Evolutionary conservation across 2,329 filamentous ascomycete genomes (phyloP).

Genomic region (Myriosclerotinia scirpicola): DNA sequence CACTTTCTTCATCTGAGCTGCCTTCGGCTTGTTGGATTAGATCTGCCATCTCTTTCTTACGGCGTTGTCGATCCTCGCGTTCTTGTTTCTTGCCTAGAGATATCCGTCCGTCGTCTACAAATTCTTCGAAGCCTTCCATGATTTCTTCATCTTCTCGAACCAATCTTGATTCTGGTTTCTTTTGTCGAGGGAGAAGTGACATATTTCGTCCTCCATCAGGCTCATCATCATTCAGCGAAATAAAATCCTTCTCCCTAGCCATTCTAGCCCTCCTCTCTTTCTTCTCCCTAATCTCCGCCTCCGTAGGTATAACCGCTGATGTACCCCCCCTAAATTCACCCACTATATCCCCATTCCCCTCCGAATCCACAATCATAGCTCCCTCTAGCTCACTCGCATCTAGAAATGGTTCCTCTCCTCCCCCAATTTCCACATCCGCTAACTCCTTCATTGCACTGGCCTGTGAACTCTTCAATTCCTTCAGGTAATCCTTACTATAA

Average conservation of each 20-base stretch:
- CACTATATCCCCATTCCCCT: constrained; percentile 26
- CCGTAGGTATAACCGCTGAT: constrained; percentile 72
- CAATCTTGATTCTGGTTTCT: constrained; percentile 71
- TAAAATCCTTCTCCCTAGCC: constrained; percentile 69
- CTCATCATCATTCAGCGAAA: constrained; percentile 63
- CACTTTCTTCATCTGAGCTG: constrained; percentile 59
- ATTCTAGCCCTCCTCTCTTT: constrained; percentile 84
- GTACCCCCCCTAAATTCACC: constrained; percentile 36
- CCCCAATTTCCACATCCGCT: constrained; percentile 46
- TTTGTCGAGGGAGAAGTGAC: constrained; percentile 52
- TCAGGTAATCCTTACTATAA: constrained; percentile 84
- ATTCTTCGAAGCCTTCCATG: constrained; percentile 90
- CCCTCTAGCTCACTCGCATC: constrained; percentile 63
- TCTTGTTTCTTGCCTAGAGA: constrained; percentile 78
- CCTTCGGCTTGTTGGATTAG: constrained; percentile 76
- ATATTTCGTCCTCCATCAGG: constrained; percentile 42
- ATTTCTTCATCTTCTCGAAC: constrained; percentile 87
- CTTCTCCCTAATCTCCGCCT: constrained; percentile 84
- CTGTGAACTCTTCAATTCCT: constrained; percentile 82
- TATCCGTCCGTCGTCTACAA: constrained; percentile 80
- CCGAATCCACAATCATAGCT: constrained; percentile 59
- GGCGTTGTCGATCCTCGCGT: constrained; percentile 63
- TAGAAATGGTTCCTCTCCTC: constrained; percentile 49
- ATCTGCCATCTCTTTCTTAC: constrained; percentile 76
- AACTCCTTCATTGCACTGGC: constrained; percentile 75